These are phyloP conservation scores for Trichomonas gallinae DNA, from an alignment of 208 protist species.

Conservation along the genomic window DNA sequence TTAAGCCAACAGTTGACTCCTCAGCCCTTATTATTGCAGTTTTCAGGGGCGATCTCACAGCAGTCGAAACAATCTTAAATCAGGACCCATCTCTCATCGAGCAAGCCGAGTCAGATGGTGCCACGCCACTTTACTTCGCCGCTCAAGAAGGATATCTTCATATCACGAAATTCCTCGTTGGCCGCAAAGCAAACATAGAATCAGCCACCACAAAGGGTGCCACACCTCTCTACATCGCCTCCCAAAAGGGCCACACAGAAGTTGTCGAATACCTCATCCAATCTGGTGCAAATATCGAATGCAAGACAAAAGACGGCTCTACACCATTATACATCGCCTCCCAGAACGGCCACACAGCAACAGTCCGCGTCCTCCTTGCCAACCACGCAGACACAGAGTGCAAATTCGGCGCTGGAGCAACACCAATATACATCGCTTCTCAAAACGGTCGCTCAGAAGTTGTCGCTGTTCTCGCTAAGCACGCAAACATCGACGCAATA, in stretches of 20 bases:
- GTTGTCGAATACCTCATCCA: not conserved
- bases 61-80: not conserved
- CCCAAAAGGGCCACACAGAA: not conserved
- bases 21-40: not conserved
- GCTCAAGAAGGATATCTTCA: not conserved
- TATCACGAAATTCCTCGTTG: not conserved
- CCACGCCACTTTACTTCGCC: not conserved
- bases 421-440: not conserved
- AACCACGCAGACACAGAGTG: not conserved
- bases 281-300: not conserved
- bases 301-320: not conserved
- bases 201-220: not conserved
- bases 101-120: not conserved
- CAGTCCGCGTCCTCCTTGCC: not conserved
- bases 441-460: not conserved
- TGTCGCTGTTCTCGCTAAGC: not conserved
- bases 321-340: not conserved
- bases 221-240: not conserved
- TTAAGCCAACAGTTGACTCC: not conserved
- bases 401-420: not conserved
- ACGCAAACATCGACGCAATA: not conserved
- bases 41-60: not conserved
- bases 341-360: not conserved
- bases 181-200: not conserved
- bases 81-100: not conserved